Evolutionary conservation across 805 yeast species (phyloP), one percentile per base, ranked within the genome.

Genomic region (Diddensiella caesifluorescens): DNA sequence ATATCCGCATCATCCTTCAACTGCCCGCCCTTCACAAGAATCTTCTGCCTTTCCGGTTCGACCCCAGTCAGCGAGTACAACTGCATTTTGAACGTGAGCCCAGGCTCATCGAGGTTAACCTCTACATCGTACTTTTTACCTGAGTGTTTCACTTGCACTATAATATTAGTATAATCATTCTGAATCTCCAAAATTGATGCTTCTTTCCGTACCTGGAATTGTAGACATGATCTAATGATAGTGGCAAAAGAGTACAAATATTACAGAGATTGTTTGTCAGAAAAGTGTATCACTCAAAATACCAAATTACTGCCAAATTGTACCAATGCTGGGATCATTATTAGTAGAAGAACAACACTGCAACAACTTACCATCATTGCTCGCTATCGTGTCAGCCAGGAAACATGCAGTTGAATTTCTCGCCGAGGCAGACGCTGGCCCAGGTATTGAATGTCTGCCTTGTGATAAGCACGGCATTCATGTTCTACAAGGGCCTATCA

Each of bases 1-100:
- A 85, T 62, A 28, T 70, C 66, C n/a, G 65, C 67, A 46, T 83
- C 89, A 62, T 87, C 90, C 42, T 73, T 71, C 54, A 92, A 65
- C 60, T 88, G 94, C 31, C 96, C 95, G 9, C 94, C 90, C 51
- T 85, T 88, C 39, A 87, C 75, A 58, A 92, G 72, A 47, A 89
- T 81, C 67, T 90, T 90, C 65, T 92, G 98, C 53, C 96, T 80
- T 41, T 77, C 83, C 1, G 79, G 75, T n/a, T 95, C 95, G 42
- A 92, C 86, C 45, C 77, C 77, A 2, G 97, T 90, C 44, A 77
- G 60, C 18, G 78, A 75, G 51, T 74, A 79, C 42, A 92, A 79
- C 61, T 80, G 79, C 35, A 69, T 63, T 60, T 88, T 90, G 61
- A 84, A 73, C 4, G 70, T 73, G 22, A 67, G 58, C 4, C 88